Evolutionary conservation across 768 basidiomycete species (phyloP), one percentile per base, ranked within the genome.

Genomic region (Lentinula guzmanii): DNA sequence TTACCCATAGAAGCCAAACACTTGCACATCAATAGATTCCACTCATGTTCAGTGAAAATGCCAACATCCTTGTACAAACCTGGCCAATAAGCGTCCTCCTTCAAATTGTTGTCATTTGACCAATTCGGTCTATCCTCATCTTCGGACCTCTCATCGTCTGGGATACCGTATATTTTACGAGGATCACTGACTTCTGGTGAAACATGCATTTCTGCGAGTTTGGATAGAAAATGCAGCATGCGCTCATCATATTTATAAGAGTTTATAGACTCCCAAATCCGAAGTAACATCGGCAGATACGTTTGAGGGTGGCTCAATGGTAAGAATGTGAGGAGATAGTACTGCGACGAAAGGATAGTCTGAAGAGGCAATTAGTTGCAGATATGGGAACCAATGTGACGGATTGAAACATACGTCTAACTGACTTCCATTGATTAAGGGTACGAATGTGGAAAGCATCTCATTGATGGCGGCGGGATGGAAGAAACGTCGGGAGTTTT

Each of bases 221-320:
- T 82, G 33, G 91, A 80, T 62, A 95, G 81, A 70, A 96, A 89
- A 61, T 91, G 83, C 63, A 95, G 79, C 85, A 93, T 92, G 71
- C 93, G 83, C 68, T 93, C 93, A 78, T 95, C 93, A 76, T 86
- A 95, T 73, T 87, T 83, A 71, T 91, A 91, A 61, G 91, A 92
- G 75, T 94, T 93, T 68, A 95, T 78, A 11, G 91, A 89, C 73
- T 91, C 87, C 91, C 93, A 95, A 51, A 93, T 69, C 58, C 89
- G 86, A 76, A 95, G 91, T 58, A 94, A 79, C 82, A 90, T 89
- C 57, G 84, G 89, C 58, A 86, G 80, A 78, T 94, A 95, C 50
- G 83, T 82, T 74, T 93, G 90, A 35, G 92, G 92, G 69, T 94
- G 92, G 5, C 85, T 84, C 62, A 90, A 78, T 2, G 94, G 94